Base-by-base conservation (phyloP, 2,329 filamentous ascomycete species). In the Biscogniauxia mediterranea region DNA sequence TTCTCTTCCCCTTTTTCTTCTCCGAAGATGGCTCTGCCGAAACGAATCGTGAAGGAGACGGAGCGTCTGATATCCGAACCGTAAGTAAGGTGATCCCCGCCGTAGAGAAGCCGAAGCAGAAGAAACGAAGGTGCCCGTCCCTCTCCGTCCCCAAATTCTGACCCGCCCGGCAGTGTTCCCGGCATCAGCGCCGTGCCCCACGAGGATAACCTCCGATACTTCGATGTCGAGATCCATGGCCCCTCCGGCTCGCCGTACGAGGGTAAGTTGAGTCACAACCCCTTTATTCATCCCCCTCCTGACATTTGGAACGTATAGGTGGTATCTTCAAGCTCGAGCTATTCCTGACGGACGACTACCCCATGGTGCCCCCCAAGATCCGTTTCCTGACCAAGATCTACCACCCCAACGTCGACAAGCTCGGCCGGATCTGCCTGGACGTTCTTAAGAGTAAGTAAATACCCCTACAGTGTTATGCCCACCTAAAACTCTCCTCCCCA, bases 341-440 rank as follows among this genome's bases (percentile, higher is more conserved):
- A 20, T 99, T 99, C 77, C 85, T 99, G 23, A 96, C 96, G 52
- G 95, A 99, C 73, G 95, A 99, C 80, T 99, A 99, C 76, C 95
- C 95, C 51, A 99, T 99, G 95, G 97, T 93, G 38, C 94, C 95
- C 58, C 95, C 95, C 53, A 97, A 97, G 83, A 97, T 99, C 74
- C 91, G 95, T 59, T 99, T 99, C 79, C 83, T 99, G 56, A 99
- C 96, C 70, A 97, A 97, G 80, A 98, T 99, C 77, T 99, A 98
- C 79, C 96, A 99, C 77, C 95, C 95, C 57, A 99, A 99, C 76
- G 97, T 99, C 70, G 95, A 99, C 77, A 96, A 96, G 79, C 87
- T 99, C 1, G 95, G 95, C 63, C 90, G 95, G 63, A 99, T 99
- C 78, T 99, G 96, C 75, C 81, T 99, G 55, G 95, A 99, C 75